Evolutionary conservation across 2,329 filamentous ascomycete genomes (phyloP).

Genomic region (Neobulgaria alba): DNA sequence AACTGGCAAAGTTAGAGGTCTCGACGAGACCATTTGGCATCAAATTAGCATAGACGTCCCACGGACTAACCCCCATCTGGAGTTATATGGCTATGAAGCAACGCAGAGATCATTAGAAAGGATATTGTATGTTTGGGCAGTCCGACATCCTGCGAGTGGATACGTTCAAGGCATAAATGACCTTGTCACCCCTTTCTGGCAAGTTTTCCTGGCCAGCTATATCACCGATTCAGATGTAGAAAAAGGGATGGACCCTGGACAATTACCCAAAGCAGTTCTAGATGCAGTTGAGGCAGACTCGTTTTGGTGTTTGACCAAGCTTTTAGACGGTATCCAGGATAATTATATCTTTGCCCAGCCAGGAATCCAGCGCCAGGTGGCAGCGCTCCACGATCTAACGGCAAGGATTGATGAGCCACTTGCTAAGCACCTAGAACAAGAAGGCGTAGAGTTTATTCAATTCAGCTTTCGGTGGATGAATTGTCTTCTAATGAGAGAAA

Average conservation of each 20-base stretch:
- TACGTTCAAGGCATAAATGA: conserved; percentile 99
- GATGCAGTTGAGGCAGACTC: conserved; percentile 97
- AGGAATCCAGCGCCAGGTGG: conserved; percentile 90
- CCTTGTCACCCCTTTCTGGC: conserved; percentile 94
- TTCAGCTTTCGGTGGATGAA: conserved; percentile 99
- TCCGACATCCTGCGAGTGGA: conserved; percentile 90
- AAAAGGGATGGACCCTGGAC: conserved; percentile 91
- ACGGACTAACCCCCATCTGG: conserved; percentile 89
- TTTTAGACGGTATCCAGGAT: conserved; percentile 97
- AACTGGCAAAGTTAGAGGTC: conserved; percentile 48
- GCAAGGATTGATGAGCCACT: conserved; percentile 77
- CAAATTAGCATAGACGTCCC: conserved; percentile 98
- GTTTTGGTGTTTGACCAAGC: conserved; percentile 96
- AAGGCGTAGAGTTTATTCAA: conserved; percentile 96
- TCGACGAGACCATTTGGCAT: conserved; percentile 98
- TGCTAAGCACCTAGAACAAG: conserved; percentile 79
- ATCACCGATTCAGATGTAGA: conserved; percentile 92
- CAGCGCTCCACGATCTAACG: conserved; percentile 80
- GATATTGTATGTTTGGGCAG: conserved; percentile 95
- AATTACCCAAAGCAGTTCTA: conserved; percentile 79
- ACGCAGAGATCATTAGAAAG: conserved; percentile 90
- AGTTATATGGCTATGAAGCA: conserved; percentile 90
- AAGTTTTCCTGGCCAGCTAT: conserved; percentile 91
- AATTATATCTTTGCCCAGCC: conserved; percentile 98
- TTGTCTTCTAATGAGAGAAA: conserved; percentile 93